Conservation (phyloP, 2,329 filamentous ascomycete genomes). For the Alternaria tenuissima region DNA sequence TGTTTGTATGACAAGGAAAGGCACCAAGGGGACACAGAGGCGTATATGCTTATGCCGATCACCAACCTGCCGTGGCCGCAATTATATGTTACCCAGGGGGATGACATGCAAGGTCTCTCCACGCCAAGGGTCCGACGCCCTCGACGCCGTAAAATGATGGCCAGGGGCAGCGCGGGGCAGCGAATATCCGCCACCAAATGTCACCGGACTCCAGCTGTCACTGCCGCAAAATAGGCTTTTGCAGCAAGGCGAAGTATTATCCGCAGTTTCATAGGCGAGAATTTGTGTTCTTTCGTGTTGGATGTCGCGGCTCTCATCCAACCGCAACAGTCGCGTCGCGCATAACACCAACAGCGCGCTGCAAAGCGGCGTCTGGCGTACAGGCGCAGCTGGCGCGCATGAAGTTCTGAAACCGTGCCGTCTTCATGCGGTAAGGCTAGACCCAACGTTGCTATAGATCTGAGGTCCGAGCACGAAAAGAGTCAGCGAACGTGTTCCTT, state of each 20-base stretch:
- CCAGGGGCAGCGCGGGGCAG: conserved; percentile 28
- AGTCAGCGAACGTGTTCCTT: conserved; percentile 26
- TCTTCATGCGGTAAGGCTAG: conserved; percentile 26
- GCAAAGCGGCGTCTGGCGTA: conserved; percentile 10
- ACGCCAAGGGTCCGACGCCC: conserved; percentile 22
- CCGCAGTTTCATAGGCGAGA: conserved; percentile 15
- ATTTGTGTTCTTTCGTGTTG: conserved; percentile 12
- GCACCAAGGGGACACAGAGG: conserved; percentile 26
- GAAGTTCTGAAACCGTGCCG: conserved; percentile 28
- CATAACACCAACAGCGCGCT: conserved; percentile 12
- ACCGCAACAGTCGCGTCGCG: conserved; percentile 12
- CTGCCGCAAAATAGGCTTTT: conserved; percentile 12
- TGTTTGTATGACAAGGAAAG: conserved; percentile 26
- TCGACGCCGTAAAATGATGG: conserved; percentile 15
- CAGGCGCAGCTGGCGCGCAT: conserved; percentile 14
- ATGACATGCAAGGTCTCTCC: conserved; percentile 18
- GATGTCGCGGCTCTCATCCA: conserved; percentile 15
- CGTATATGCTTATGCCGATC: conserved; percentile 32
- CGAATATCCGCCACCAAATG: conserved; percentile 25
- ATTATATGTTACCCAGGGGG: conserved; percentile 35
- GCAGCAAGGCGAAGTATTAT: conserved; percentile 23
- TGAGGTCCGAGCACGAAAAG: conserved; percentile 14
- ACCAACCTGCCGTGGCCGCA: conserved; percentile 25
- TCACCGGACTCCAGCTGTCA: conserved; percentile 5
- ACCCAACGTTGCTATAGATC: conserved; percentile 5